Evolutionary conservation across 1,284 basidiomycete species (phyloP).

Genomic region (Leucoagaricus sp.): DNA sequence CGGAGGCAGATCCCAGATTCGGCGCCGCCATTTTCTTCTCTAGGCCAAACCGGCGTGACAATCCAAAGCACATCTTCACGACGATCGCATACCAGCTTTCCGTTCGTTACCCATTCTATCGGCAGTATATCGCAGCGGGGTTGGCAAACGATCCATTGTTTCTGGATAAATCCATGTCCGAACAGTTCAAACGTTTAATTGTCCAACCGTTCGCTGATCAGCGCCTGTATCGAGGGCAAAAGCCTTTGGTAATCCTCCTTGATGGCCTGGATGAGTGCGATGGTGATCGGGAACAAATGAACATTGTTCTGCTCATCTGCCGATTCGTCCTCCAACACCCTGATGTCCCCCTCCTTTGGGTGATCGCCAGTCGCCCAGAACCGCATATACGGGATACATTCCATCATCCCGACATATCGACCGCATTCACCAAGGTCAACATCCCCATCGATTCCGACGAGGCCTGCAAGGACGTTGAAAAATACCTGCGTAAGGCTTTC

Average conservation of each 20-base stretch:
- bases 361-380: not conserved
- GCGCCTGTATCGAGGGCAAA: not conserved
- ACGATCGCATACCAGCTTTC: not conserved
- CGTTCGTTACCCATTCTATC: not conserved
- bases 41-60: not conserved
- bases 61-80: constrained; percentile 6
- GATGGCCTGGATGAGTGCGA: not conserved
- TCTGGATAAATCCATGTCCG: not conserved
- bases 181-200: not conserved
- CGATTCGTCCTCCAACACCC: not conserved
- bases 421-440: not conserved
- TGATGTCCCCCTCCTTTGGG: not conserved
- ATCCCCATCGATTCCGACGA: not conserved
- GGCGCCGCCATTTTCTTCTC: not conserved
- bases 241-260: not conserved
- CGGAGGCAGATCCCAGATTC: not conserved
- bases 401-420: not conserved
- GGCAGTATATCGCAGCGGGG: not conserved
- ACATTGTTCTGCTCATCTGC: not conserved
- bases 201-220: not conserved
- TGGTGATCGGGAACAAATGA: not conserved
- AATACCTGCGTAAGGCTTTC: not conserved
- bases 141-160: not conserved
- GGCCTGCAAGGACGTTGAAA: not conserved
- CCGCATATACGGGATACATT: not conserved